Evolutionary conservation across 2,329 filamentous ascomycete species (phyloP).

Genomic region (Malbranchea cinnamomea): DNA sequence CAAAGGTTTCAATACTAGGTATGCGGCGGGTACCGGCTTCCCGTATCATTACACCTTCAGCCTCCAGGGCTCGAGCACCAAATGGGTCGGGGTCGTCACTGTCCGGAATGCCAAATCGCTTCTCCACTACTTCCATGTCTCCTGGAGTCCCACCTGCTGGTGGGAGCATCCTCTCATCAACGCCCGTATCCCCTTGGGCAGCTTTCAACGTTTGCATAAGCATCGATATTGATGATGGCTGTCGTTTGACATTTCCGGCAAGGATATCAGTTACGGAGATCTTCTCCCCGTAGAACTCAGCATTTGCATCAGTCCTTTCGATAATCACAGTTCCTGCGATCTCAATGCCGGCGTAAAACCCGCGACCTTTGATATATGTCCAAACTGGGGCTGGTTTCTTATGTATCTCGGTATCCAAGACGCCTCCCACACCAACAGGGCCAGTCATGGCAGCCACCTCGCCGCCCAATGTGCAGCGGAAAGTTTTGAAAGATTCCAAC

Average conservation of each 20-base stretch:
- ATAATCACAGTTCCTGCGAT: conserved; percentile 78
- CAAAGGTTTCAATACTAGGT: conserved; percentile 66
- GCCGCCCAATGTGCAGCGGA: conserved; percentile 65
- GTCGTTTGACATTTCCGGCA: conserved; percentile 41
- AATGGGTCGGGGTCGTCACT: conserved; percentile 79
- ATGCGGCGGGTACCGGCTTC: conserved; percentile 69
- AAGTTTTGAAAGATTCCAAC: conserved; percentile 66
- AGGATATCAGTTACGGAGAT: conserved; percentile 49
- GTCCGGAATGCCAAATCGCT: conserved; percentile 63
- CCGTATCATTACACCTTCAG: conserved; percentile 74
- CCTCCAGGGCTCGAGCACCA: conserved; percentile 77
- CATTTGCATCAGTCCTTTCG: conserved; percentile 77
- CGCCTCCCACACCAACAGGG: conserved; percentile 60
- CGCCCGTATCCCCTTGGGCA: conserved; percentile 67
- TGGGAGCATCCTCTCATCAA: conserved; percentile 53
- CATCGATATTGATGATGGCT: conserved; percentile 41
- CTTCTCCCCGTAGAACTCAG: conserved; percentile 62
- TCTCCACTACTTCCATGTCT: conserved; percentile 46
- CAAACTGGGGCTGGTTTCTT: conserved; percentile 58
- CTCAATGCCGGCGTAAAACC: conserved; percentile 75
- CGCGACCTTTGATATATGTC: conserved; percentile 79
- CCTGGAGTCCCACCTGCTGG: conserved; percentile 56
- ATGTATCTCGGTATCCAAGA: conserved; percentile 54
- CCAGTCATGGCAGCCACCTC: conserved; percentile 66
- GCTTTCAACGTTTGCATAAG: conserved; percentile 75